phyloP scores from a whole-genome alignment of 1,284 basidiomycete genomes.

The Moesziomyces globuligerus region DNA sequence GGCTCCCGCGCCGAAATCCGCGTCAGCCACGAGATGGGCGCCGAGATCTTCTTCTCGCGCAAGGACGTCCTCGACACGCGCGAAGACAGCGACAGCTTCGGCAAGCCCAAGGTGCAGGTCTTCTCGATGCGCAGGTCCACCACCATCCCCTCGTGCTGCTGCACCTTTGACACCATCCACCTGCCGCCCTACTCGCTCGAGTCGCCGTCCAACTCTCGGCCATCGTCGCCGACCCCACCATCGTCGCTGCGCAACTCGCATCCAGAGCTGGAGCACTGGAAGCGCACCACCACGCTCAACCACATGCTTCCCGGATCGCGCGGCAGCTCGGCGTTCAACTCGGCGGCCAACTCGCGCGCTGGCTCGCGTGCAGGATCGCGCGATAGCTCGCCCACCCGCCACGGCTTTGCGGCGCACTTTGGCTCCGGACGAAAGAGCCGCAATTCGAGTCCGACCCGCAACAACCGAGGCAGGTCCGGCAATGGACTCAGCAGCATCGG shows the following conservation, averaged over 20 bases:
- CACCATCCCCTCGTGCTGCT: conserved; percentile 59
- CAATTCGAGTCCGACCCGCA: conserved; percentile 46
- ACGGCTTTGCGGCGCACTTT: conserved; percentile 48
- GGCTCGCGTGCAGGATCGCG: conserved; percentile 46
- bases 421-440: conserved; percentile 43
- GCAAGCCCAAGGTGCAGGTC: conserved; percentile 64
- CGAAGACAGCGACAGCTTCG: conserved; percentile 55
- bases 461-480: conserved; percentile 30
- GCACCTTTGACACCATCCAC: conserved; percentile 64
- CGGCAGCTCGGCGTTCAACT: conserved; percentile 36
- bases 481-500: conserved; percentile 42
- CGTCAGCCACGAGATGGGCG: conserved; percentile 63
- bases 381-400: conserved; percentile 53
- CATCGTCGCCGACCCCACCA: conserved; percentile 51
- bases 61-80: conserved; percentile 56
- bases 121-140: conserved; percentile 63
- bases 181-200: conserved; percentile 64
- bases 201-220: conserved; percentile 54
- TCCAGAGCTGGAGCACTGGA: conserved; percentile 56
- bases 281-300: conserved; percentile 54
- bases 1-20: conserved; percentile 63
- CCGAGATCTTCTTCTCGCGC: conserved; percentile 65
- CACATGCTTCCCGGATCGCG: conserved; percentile 49
- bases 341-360: conserved; percentile 29
- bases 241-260: conserved; percentile 38